Evolutionary conservation across 306 rosid genomes (phyloP).

Genomic region (Inga laurina): DNA sequence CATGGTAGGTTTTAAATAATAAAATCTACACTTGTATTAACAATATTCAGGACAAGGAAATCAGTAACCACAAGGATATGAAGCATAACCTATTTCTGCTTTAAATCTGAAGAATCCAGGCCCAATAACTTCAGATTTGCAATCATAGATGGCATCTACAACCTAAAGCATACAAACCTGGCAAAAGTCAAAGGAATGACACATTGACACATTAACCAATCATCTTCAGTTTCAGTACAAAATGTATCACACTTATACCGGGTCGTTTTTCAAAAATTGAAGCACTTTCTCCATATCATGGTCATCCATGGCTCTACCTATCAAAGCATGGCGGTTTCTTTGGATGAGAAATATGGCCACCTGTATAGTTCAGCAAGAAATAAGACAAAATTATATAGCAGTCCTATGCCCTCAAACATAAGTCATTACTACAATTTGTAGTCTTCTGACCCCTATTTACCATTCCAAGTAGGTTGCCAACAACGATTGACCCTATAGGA

Average conservation of each 20-base stretch:
- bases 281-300: slow-evolving; percentile 94
- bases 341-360: slow-evolving; percentile 99
- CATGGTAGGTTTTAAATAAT: slow-evolving; percentile 9
- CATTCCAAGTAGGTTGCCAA: slow-evolving; percentile 98
- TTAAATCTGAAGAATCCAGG: slow-evolving; percentile 98
- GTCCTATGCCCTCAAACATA: slow-evolving; percentile 10
- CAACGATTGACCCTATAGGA: slow-evolving; percentile 89
- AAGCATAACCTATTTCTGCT: slow-evolving; percentile 87
- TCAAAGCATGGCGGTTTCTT: slow-evolving; percentile 95
- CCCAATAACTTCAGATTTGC: slow-evolving; percentile 99
- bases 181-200: slow-evolving; percentile 35
- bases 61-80: slow-evolving; percentile 24
- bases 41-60: slow-evolving; percentile 8
- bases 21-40: slow-evolving; percentile 22
- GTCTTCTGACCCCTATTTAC: slow-evolving; percentile 49
- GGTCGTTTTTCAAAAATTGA: slow-evolving; percentile 83
- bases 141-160: slow-evolving; percentile 93
- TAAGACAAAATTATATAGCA: slow-evolving; percentile 22
- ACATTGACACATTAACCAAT: background rate
- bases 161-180: slow-evolving; percentile 55
- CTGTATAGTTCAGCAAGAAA: slow-evolving; percentile 47
- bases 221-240: slow-evolving; percentile 6
- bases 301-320: slow-evolving; percentile 98
- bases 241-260: slow-evolving; percentile 52
- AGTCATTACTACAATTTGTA: slow-evolving; percentile 18